Base-by-base conservation (phyloP, 371 early-diverging fungal genomes). In the Cladochytrium tenue region DNA sequence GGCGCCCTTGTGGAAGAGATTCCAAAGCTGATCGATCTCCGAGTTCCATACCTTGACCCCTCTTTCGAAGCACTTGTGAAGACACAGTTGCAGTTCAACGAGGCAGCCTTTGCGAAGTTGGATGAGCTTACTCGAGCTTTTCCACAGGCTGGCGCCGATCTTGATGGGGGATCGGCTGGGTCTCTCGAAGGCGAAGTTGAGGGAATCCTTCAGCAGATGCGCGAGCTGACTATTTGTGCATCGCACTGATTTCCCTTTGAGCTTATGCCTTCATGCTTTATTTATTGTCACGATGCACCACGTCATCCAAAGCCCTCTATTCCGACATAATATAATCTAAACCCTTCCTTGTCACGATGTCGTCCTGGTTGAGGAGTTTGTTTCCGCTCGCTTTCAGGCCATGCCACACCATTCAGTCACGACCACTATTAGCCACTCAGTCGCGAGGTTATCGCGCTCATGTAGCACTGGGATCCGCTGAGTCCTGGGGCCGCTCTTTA, bases 11-110 rank as follows among this genome's bases (percentile, higher is more conserved):
- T 94, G 26, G 76, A 83, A 10, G 97, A 96, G 69, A 84, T 97
- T 32, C 97, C 98, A 25, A 88, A 90, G 71, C 82, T 97, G 2
- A 86, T 98, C 35, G 92, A 93, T 62, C 69, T 92, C 27, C 84
- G 96, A 26, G 90, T 95, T 0, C 88, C 92, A 1, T 93, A 92
- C 62, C 73, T 96, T 32, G 94, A 96, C 57, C 97, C 98, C 1
- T 89, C 91, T 1, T 95, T 97, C 72, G 95, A 95, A 76, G 96
- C 96, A 0, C 77, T 96, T 2, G 89, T 96, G 63, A 93, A 94
- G 77, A 79, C 90, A 2, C 95, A 97, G 71, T 73, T 93, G 3
- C 81, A 85, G 60, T 95, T 95, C 77, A 89, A 89, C 52, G 89
- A 90, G 69, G 85, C 86, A 31, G 89, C 93, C 34, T 88, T 88